Conservation (phyloP, 2,329 filamentous ascomycete genomes). For the Nigrospora sphaerica region DNA sequence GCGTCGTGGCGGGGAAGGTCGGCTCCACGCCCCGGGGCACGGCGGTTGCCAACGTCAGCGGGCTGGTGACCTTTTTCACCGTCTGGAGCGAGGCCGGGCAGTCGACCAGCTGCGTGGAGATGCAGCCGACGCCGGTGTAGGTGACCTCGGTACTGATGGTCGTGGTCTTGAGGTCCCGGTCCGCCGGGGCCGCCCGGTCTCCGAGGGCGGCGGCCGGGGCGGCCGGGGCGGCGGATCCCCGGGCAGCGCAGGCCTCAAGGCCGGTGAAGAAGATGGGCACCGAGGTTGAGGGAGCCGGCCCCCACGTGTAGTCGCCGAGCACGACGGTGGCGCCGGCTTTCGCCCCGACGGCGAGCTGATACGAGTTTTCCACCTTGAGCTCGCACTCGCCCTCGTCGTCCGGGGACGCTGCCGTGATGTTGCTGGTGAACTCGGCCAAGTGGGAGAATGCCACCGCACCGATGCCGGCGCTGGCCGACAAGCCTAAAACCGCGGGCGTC, state of each 20-base stretch:
- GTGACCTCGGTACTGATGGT: constrained; percentile 32
- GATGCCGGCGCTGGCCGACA: constrained; percentile 33
- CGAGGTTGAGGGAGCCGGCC: constrained; percentile 35
- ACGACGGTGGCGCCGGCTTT: constrained; percentile 44
- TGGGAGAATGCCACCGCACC: constrained; percentile 42
- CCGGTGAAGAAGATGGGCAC: constrained; percentile 48
- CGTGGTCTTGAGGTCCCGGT: constrained; percentile 22
- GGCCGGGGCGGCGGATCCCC: constrained; percentile 7
- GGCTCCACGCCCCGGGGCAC: constrained; percentile 28
- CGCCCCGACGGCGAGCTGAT: constrained; percentile 45
- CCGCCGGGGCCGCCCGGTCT: constrained; percentile 4
- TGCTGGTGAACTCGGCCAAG: constrained; percentile 46
- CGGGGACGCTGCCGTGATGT: constrained; percentile 30
- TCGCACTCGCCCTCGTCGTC: constrained; percentile 29
- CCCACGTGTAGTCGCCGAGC: constrained; percentile 38
- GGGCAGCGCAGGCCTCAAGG: constrained; percentile 32
- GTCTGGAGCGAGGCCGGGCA: constrained; percentile 44
- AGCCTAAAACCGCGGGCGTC: constrained; percentile 13
- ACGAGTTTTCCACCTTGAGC: constrained; percentile 39
- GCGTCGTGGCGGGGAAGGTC: constrained; percentile 31
- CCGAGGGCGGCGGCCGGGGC: constrained; percentile 10
- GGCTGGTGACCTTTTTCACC: constrained; percentile 30
- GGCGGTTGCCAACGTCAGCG: constrained; percentile 30
- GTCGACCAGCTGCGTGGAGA: constrained; percentile 31
- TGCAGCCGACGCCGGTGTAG: constrained; percentile 37